Evolutionary conservation across 2,329 filamentous ascomycete species (phyloP).

Genomic region (Zalaria obscura): DNA sequence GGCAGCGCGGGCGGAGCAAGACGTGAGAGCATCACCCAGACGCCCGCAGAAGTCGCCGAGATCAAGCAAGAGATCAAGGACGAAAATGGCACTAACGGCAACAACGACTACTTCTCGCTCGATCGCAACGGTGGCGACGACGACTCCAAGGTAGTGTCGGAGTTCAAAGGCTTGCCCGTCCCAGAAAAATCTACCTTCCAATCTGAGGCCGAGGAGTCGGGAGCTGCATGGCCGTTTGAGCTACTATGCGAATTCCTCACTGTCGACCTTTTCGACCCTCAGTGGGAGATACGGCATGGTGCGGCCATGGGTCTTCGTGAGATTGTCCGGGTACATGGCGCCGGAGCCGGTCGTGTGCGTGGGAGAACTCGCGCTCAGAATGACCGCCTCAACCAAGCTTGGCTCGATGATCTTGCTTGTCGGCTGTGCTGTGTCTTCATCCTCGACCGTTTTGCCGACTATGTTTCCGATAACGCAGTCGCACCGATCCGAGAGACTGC

Average conservation of each 20-base stretch:
- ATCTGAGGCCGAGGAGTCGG: constrained; percentile 60
- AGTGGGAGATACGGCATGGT: constrained; percentile 92
- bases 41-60: constrained; percentile 35
- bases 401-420: constrained; percentile 91
- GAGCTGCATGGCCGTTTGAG: constrained; percentile 85
- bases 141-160: constrained; percentile 80
- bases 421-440: constrained; percentile 91
- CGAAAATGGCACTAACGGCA: constrained; percentile 40
- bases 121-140: constrained; percentile 74
- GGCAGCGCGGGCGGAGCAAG: constrained; percentile 19
- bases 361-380: constrained; percentile 63
- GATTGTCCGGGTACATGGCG: constrained; percentile 80
- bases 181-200: constrained; percentile 80
- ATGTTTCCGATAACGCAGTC: constrained; percentile 92
- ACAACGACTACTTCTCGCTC: constrained; percentile 72
- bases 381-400: constrained; percentile 62
- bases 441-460: constrained; percentile 94
- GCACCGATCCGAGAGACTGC: constrained; percentile 92
- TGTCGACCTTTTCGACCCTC: constrained; percentile 81
- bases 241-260: constrained; percentile 87
- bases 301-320: constrained; percentile 91
- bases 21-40: constrained; percentile 45
- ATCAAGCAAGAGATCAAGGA: constrained; percentile 47
- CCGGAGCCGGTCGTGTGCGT: constrained; percentile 64
- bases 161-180: constrained; percentile 76